Base-by-base conservation (phyloP, 345 rosid species). In the Salix exigua region DNA sequence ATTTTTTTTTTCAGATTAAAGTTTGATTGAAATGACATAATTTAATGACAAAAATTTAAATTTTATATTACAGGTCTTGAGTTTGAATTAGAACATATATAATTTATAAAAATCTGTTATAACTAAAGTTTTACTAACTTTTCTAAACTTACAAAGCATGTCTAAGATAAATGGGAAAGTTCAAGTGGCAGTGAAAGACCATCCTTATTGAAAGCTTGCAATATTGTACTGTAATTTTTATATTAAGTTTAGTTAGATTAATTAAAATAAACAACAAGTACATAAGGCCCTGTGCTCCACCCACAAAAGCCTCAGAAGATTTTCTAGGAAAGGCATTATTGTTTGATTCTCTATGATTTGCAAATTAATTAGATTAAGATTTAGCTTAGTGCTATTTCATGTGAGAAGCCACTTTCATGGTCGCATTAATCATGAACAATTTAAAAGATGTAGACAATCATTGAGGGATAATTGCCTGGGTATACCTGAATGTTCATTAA, bases 281-380 rank as follows among this genome's bases (percentile, higher is more conserved):
- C 58, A 51, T 7, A 51, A 10, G 58, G 3, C 58, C 33, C 4
- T 3, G 21, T 60, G 55, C 30, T 76, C 82, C 84, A 78, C 72
- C n/a, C 51, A 48, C 23, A 69, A 78, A 78, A 78, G 77, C 68
- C 73, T 58, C 28, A 58, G 51, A 80, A 35, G 73, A 71, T 77
- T 77, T 77, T 74, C 48, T 42, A 74, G 48, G 71, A 55, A 80
- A 71, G 83, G 37, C 71, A 79, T 71, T 66, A 69, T 44, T 74
- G 62, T 53, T 79, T 55, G 66, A 70, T 66, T 73, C 70, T 50
- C 70, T 77, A 74, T 74, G 77, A 80, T 71, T 80, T 55, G 33
- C 33, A 14, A 74, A 69, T 68, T 68, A 48, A 69, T 40, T 68
- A 60, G 70, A 65, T 28, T 66, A 60, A 37, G 64, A 17, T 16